phyloP scores from a whole-genome alignment of 2,329 filamentous ascomycete species.

The Mycosphaerella sp. region DNA sequence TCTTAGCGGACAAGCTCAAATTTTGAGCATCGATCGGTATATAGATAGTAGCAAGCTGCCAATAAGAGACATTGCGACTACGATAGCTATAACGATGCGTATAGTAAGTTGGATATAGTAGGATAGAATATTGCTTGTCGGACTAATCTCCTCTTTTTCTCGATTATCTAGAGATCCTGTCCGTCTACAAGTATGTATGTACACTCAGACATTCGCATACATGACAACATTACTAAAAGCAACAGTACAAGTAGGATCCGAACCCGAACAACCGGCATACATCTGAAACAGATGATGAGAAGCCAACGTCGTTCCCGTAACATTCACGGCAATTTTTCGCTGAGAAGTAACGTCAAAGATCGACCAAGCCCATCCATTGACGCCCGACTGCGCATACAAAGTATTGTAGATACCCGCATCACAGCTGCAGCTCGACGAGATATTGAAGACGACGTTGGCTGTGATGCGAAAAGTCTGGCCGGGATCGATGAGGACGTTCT shows the following conservation, averaged over 20 bases:
- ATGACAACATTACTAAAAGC: background rate
- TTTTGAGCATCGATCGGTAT: too few species aligned
- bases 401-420: constrained; percentile 6
- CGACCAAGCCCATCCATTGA: constrained; percentile 5
- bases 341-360: background rate
- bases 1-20: too few species aligned
- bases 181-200: too few species aligned
- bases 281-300: background rate
- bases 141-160: too few species aligned
- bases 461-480: constrained; percentile 1
- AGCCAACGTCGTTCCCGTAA: background rate
- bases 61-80: too few species aligned
- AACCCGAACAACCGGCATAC: constrained; percentile 1
- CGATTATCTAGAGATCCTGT: too few species aligned
- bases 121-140: too few species aligned
- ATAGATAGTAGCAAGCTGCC: too few species aligned
- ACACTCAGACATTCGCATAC: constrained; percentile 1
- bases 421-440: constrained; percentile 1
- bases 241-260: background rate
- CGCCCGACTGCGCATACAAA: background rate
- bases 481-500: background rate
- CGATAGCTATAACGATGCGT: too few species aligned
- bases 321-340: background rate
- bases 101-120: too few species aligned
- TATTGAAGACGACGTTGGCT: background rate